phyloP scores from a whole-genome alignment of 768 basidiomycete genomes.

The Mycena alexandri region DNA sequence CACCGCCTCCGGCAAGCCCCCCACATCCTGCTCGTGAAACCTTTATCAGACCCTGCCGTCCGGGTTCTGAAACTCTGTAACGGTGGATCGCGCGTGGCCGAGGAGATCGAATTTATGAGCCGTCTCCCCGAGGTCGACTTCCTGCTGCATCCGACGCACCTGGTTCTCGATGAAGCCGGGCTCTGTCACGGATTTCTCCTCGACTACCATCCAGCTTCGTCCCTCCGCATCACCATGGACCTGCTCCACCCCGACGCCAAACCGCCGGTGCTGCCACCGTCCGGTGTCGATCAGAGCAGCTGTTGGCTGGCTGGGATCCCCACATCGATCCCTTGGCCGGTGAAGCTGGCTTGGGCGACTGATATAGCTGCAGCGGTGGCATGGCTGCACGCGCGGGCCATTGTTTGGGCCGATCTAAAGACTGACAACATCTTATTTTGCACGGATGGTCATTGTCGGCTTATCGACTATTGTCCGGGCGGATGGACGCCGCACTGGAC shows the following conservation, averaged over 20 bases:
- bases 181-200: too few species aligned
- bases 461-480: slow-evolving; percentile 11
- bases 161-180: too few species aligned
- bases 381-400: slow-evolving; percentile 7
- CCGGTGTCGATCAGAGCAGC: neutral
- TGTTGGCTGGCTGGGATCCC: neutral
- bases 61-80: slow-evolving; percentile 1
- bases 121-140: neutral
- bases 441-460: slow-evolving; percentile 18
- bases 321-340: slow-evolving; percentile 9
- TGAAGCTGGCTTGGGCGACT: slow-evolving; percentile 17
- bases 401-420: slow-evolving; percentile 14
- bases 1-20: neutral
- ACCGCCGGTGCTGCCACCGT: neutral
- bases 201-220: too few species aligned
- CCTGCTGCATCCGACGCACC: too few species aligned
- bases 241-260: neutral
- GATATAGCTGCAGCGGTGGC: slow-evolving; percentile 18
- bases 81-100: neutral
- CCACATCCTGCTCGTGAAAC: neutral
- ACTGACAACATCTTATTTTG: slow-evolving; percentile 18
- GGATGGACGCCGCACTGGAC: neutral
- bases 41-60: neutral
- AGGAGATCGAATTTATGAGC: slow-evolving; percentile 12
- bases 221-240: too few species aligned